phyloP scores from a whole-genome alignment of 1,139 yeast species.

The Meyerozyma athensensis region DNA sequence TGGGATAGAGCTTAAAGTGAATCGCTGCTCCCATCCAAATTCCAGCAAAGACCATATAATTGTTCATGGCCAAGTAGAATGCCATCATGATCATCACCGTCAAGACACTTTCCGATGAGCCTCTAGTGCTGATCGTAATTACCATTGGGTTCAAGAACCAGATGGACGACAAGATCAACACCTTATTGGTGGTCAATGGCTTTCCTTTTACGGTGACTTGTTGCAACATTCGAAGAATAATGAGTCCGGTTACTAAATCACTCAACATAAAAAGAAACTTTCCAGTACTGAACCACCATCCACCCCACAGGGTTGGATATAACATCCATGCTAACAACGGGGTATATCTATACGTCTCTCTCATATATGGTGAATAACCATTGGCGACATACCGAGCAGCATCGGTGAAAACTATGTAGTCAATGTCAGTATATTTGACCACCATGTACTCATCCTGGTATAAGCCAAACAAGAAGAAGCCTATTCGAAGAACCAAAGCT shows the following conservation, averaged over 20 bases:
- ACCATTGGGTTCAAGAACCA: constrained; percentile 98
- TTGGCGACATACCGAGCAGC: constrained; percentile 70
- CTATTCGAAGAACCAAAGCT: constrained; percentile 48
- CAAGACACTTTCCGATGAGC: constrained; percentile 86
- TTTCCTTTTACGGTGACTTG: constrained; percentile 13
- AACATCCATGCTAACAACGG: constrained; percentile 84
- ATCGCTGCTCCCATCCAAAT: constrained; percentile 69
- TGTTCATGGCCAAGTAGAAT: constrained; percentile 39
- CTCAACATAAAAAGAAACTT: constrained; percentile 71
- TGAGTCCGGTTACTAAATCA: constrained; percentile 75
- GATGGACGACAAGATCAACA: constrained; percentile 45
- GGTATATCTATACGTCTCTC: constrained; percentile 91
- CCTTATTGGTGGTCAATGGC: constrained; percentile 20
- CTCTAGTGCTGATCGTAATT: constrained; percentile 85
- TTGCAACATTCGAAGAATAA: constrained; percentile 44
- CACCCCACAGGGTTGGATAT: constrained; percentile 54
- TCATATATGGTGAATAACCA: constrained; percentile 66
- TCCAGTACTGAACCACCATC: constrained; percentile 62
- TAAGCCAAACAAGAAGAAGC: constrained; percentile 73
- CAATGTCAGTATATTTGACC: constrained; percentile 89
- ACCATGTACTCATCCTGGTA: constrained; percentile 81
- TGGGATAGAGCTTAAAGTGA: constrained; percentile 89
- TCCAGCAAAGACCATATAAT: constrained; percentile 49
- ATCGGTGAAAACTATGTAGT: constrained; percentile 88
- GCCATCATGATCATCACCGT: constrained; percentile 71